These are phyloP conservation scores for Austroboletus festivus DNA, from an alignment of 768 basidiomycete genomes.

Conservation along the genomic window DNA sequence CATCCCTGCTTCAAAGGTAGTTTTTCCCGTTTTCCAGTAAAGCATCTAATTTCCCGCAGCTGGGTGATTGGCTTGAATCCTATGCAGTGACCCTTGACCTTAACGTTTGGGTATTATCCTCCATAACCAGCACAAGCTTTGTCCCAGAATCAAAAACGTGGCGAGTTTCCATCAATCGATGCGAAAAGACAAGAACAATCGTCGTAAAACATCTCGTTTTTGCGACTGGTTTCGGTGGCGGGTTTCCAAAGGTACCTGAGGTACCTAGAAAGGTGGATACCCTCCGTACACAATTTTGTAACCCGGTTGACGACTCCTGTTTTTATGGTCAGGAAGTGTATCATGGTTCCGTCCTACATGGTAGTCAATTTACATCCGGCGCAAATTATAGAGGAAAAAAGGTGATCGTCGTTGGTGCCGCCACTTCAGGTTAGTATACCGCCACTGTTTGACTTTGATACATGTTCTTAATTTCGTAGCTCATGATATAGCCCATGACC, in stretches of 20 bases:
- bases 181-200: slow-evolving; percentile 31
- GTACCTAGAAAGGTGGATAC: slow-evolving; percentile 41
- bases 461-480: slow-evolving; percentile 15
- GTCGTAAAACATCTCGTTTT: slow-evolving; percentile 51
- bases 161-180: slow-evolving; percentile 38
- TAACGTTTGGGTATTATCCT: slow-evolving; percentile 56
- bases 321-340: slow-evolving; percentile 40
- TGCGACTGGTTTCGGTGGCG: slow-evolving; percentile 52
- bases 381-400: slow-evolving; percentile 54
- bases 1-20: slow-evolving; percentile 49
- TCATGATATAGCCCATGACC: slow-evolving; percentile 40
- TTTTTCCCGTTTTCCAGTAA: background rate
- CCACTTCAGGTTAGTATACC: slow-evolving; percentile 49
- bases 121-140: slow-evolving; percentile 34
- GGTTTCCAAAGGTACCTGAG: slow-evolving; percentile 43
- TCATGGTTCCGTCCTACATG: slow-evolving; percentile 53
- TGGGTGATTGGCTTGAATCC: slow-evolving; percentile 62
- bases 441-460: background rate
- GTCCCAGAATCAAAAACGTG: slow-evolving; percentile 38
- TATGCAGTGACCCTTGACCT: slow-evolving; percentile 59
- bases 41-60: slow-evolving; percentile 27
- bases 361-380: slow-evolving; percentile 44
- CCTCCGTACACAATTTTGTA: no score
- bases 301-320: background rate
- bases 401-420: slow-evolving; percentile 60